Percentiles rank a stretch among this genome's conserved stretches.
phyloP scores from a whole-genome alignment of 768 basidiomycete genomes.

The Amanita exitialis region DNA sequence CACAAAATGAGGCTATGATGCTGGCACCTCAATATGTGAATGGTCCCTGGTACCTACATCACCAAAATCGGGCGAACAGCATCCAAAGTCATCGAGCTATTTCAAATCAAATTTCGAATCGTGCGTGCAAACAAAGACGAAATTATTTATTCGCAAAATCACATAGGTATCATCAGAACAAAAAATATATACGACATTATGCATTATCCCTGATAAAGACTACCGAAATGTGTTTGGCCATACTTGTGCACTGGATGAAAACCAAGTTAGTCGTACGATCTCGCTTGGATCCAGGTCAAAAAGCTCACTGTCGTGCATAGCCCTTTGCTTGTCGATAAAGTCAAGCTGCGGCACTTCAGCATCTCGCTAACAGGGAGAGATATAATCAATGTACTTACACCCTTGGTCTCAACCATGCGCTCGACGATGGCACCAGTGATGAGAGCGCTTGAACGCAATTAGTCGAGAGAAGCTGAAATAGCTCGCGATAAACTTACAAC shows the following conservation, averaged over 20 bases:
- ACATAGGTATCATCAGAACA: too few relatives aligned
- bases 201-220: too few relatives aligned
- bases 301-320: constrained; percentile 13
- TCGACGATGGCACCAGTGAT: constrained; percentile 44
- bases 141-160: too few relatives aligned
- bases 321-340: constrained; percentile 14
- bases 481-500: constrained; percentile 19
- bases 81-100: too few relatives aligned
- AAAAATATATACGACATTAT: too few relatives aligned
- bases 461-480: neutral
- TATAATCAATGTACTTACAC: constrained; percentile 16
- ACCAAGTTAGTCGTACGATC: neutral
- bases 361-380: neutral
- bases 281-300: neutral
- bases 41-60: too few relatives aligned
- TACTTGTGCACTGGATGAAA: neutral
- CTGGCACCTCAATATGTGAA: too few relatives aligned
- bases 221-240: neutral
- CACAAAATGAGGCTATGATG: too few relatives aligned
- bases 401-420: constrained; percentile 45
- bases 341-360: constrained; percentile 11
- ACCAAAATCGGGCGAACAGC: too few relatives aligned
- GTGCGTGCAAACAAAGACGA: too few relatives aligned
- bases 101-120: too few relatives aligned
- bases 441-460: constrained; percentile 32